A percentile compares a stretch with the other conserved stretches of the same genome.
Evolutionary conservation across 768 basidiomycete genomes (phyloP).

Genomic region (Sporobolomyces roseus): DNA sequence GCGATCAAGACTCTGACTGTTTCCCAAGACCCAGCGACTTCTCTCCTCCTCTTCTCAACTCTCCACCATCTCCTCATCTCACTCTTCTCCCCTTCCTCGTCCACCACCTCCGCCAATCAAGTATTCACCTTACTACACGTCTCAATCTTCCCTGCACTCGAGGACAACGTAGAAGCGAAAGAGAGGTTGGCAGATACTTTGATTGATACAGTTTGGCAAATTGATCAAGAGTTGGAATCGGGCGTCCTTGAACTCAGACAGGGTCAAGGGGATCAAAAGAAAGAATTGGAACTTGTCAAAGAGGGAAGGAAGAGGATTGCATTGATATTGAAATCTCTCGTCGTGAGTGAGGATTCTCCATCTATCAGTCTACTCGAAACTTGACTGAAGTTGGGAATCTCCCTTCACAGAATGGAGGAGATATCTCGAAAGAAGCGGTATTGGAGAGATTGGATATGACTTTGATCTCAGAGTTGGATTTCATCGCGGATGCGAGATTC

Average conservation of each 20-base stretch:
- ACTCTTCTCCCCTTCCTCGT: conserved; percentile 1
- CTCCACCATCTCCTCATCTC: conserved; percentile 18
- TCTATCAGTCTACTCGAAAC: background rate
- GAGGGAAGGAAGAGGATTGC: conserved; percentile 60
- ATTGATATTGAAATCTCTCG: conserved; percentile 61
- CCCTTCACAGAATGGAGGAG: conserved; percentile 57
- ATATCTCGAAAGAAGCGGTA: conserved; percentile 62
- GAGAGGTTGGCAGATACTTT: conserved; percentile 62
- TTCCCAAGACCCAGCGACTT: background rate
- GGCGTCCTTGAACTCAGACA: conserved; percentile 57
- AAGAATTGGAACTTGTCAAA: conserved; percentile 63
- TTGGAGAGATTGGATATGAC: conserved; percentile 69
- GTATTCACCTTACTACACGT: conserved; percentile 19
- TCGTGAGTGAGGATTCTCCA: background rate
- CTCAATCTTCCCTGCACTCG: conserved; percentile 19
- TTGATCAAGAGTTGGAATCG: conserved; percentile 74
- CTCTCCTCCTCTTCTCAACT: background rate
- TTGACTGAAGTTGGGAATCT: background rate
- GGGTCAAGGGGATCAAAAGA: conserved; percentile 50
- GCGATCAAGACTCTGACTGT: background rate
- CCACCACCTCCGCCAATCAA: background rate
- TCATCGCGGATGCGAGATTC: background rate
- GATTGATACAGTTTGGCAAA: conserved; percentile 75
- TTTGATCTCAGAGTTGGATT: conserved; percentile 59
- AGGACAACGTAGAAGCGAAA: background rate